A percentile compares a stretch with the other conserved stretches of the same genome.
Conservation (phyloP, 208 protist species). For the Leishmania mexicana region DNA sequence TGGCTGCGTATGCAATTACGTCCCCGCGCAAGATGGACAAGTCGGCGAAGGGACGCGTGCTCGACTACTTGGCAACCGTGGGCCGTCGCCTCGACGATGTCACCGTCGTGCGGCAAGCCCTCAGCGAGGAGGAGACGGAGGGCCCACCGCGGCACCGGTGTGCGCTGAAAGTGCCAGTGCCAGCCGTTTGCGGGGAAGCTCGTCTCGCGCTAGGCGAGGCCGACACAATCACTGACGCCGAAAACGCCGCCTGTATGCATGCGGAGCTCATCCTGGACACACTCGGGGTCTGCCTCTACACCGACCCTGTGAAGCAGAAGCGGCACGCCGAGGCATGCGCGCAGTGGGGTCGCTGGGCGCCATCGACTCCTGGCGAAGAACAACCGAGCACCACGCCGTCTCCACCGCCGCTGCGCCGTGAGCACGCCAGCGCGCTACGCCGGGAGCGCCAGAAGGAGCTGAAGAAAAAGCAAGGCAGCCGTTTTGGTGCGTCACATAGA, state of each 20-base stretch:
- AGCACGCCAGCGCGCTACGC: conserved; percentile 62
- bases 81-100: conserved; percentile 75
- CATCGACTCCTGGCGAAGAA: conserved; percentile 13
- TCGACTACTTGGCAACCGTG: conserved; percentile 65
- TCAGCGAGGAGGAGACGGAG: conserved; percentile 51
- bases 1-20: conserved; percentile 17
- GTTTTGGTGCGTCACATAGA: not conserved
- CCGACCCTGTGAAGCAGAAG: conserved; percentile 50
- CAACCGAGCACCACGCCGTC: conserved; percentile 48
- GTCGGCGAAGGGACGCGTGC: conserved; percentile 54
- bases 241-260: conserved; percentile 86
- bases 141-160: conserved; percentile 45
- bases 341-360: conserved; percentile 69
- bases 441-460: conserved; percentile 55
- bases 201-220: conserved; percentile 81
- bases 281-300: conserved; percentile 82
- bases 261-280: conserved; percentile 89
- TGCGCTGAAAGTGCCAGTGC: conserved; percentile 66
- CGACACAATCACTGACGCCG: conserved; percentile 57
- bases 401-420: conserved; percentile 78
- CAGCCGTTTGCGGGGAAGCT: conserved; percentile 61
- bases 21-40: conserved; percentile 45
- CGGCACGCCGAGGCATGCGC: conserved; percentile 63
- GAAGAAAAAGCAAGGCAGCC: not conserved
- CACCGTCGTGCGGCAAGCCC: conserved; percentile 45